Conservation (phyloP, 495 filamentous ascomycete species). For the Aspergillus saccharolyticus region DNA sequence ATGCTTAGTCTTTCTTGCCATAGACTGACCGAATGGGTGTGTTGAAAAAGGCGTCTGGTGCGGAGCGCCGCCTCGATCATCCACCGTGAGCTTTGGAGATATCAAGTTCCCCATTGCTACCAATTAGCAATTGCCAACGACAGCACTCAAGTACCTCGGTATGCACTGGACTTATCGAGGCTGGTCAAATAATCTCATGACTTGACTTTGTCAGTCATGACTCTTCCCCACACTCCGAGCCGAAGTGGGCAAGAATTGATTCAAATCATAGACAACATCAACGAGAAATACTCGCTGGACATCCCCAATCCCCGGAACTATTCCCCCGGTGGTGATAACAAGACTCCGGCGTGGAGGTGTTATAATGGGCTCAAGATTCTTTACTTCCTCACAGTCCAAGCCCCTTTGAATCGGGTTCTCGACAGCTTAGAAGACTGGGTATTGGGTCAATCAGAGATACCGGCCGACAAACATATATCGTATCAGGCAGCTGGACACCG, state of each 20-base stretch:
- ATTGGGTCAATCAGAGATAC: not conserved
- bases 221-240: slow-evolving; percentile 14
- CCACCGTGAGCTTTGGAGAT: not conserved
- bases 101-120: not conserved
- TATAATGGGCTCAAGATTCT: slow-evolving; percentile 17
- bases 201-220: not conserved
- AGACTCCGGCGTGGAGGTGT: slow-evolving; percentile 9
- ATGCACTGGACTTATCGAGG: not conserved
- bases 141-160: not conserved
- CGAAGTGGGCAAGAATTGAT: slow-evolving; percentile 17
- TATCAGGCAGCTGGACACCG: slow-evolving; percentile 1
- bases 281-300: slow-evolving; percentile 22
- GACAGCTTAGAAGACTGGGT: slow-evolving; percentile 29
- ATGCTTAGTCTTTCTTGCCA: not conserved
- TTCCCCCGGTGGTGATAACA: slow-evolving; percentile 15
- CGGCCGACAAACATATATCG: not conserved
- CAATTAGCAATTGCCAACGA: not conserved
- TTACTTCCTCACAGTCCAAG: slow-evolving; percentile 20
- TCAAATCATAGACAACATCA: slow-evolving; percentile 19
- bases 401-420: slow-evolving; percentile 16
- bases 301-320: slow-evolving; percentile 20
- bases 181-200: too few relatives aligned
- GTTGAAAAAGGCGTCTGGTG: not conserved
- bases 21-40: not conserved
- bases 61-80: not conserved